Base-by-base conservation (phyloP, 208 protist species). In the Leishmania tropica region DNA sequence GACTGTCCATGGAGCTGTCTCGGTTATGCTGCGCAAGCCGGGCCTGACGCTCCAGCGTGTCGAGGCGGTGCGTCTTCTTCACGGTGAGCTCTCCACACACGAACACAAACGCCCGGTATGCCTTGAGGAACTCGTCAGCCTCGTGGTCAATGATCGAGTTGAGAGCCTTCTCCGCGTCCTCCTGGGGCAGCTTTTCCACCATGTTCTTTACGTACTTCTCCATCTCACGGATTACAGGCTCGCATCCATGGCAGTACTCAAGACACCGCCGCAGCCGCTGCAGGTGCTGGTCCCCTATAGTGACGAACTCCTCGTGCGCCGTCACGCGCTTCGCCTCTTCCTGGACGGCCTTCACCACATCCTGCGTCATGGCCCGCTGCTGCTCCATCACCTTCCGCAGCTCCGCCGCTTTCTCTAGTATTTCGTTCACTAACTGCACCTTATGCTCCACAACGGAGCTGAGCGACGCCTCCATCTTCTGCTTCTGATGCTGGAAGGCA, bases 11-110 rank as follows among this genome's bases (percentile, higher is more conserved):
- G 3, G 94, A 84, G 37, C 87, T 95, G 85, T 95, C 89, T 73
- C 89, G 88, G 85, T 95, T 94, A 88, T 95, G 91, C 82, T 93
- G 83, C 3, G 91, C 83, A 68, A 95, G 90, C 45, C 94, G 92
- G 13, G 88, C 89, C 86, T 97, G 94, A 56, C 94, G 94, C 89
- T 95, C 90, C 71, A 97, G 87, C 15, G 90, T 95, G 86, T 97
- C 94, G 47, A 95, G 90, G 51, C 94, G 94, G 81, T 95, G 94
- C 65, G 89, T 91, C 88, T 95, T 95, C 87, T 95, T 95, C 74
- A 95, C 90, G n/a, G 92, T 94, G 47, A 97, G 85, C 42, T 97
- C 92, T 2, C 92, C 89, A 75, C 87, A 94, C 51, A 74, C 81
- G n/a, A 93, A 88, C 37, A 95, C 92, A 68, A 97, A 97, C 31